phyloP scores from a whole-genome alignment of 2,329 filamentous ascomycete species.

The Scedosporium aurantiacum region DNA sequence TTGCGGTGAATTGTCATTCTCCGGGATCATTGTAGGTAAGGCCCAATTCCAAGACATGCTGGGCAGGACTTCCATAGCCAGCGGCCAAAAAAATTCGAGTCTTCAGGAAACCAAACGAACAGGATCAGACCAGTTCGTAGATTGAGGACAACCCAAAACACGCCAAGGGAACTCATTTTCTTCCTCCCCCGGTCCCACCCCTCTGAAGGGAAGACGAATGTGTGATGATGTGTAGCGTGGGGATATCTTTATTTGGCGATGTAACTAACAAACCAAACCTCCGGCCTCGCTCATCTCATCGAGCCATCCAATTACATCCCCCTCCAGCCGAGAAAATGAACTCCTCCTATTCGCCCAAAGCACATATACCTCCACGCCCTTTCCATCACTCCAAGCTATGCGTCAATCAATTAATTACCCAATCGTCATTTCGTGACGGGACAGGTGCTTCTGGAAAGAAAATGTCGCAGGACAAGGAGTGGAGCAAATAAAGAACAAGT shows the following conservation, averaged over 20 bases:
- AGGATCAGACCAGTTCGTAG: no score
- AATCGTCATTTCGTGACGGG: not conserved
- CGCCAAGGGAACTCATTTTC: no score
- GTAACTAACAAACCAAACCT: not conserved
- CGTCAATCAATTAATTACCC: not conserved
- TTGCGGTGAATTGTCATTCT: no score
- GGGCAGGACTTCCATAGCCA: no score
- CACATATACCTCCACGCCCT: no score
- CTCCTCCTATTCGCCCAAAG: no score
- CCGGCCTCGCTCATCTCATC: not conserved
- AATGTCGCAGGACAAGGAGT: not conserved
- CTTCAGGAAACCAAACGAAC: no score
- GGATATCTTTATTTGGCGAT: not conserved
- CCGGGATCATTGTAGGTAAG: no score
- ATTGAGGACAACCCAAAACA: no score
- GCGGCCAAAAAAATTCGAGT: no score
- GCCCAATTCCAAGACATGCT: no score
- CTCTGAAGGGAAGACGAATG: not conserved
- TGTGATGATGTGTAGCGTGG: not conserved
- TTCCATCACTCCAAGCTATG: not conserved
- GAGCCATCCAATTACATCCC: not conserved
- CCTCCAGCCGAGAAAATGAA: not conserved
- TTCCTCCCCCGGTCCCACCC: not conserved
- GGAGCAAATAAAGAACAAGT: not conserved
- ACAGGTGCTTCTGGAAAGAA: not conserved